Evolutionary conservation across 129 eudicot genomes (phyloP), one percentile per base, ranked within the genome.

Genomic region (Tagetes patula): DNA sequence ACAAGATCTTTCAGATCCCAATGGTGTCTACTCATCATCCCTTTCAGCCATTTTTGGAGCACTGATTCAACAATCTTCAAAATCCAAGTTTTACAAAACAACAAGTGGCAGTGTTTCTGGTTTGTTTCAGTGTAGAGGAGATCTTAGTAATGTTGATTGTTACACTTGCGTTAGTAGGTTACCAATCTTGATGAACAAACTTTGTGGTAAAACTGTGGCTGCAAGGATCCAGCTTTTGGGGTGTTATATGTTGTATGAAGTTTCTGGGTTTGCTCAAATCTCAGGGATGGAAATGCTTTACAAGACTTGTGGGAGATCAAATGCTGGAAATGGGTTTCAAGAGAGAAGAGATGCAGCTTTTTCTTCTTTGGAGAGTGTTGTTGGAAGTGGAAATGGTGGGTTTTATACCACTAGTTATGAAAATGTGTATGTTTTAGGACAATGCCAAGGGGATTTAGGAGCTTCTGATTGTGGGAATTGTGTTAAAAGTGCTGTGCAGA

Each of bases 391-490:
- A 10, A 79, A 63, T 42, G 79, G 81, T 64, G 82, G 81, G 27
- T 92, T 87, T 69, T 92, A 85, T 37, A 80, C 94, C 0, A 83
- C 89, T 2, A 85, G 80, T 8, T 92, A 83, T 80, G 76, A 87
- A 63, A 39, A 74, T 20, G 80, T 92, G 47, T 92, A 76, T 78
- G 96, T 82, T 31, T 78, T 92, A 73, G 97, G 97, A 1, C 97
- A 92, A 62, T 92, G 97, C 61, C 88, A 92, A 65, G 97, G 97
- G 2, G 97, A 92, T 82, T 84, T 89, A 75, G 87, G 97, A 38
- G 62, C 75, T 39, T 68, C 93, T 40, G 97, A 92, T 81, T 89
- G 97, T 82, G 89, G 77, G 48, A 77, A 78, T 20, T 92, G 97
- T 80, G 85, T 92, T 27, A 92, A 85, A 76, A 83, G 59, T 78